Evolutionary conservation across 129 eudicot species (phyloP).

Genomic region (Dittrichia graveolens): DNA sequence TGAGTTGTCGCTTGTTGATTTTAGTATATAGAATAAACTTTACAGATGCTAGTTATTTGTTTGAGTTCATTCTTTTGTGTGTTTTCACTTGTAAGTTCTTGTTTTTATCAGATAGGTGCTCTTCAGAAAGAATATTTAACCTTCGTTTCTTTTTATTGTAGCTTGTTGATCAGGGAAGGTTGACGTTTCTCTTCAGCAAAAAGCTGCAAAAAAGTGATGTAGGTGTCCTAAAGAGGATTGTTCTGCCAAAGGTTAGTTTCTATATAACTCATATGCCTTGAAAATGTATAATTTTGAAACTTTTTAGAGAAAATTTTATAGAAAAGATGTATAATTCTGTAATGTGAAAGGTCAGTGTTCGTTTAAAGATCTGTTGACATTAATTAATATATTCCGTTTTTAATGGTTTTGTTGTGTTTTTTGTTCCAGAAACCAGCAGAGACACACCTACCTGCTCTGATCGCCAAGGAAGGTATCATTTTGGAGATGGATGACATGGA

Average conservation of each 20-base stretch:
- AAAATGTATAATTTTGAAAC: neutral
- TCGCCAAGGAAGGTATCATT: conserved; percentile 65
- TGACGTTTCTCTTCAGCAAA: conserved; percentile 79
- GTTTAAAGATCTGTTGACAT: conserved; percentile 11
- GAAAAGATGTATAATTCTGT: neutral
- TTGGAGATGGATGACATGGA: conserved; percentile 84
- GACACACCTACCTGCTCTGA: conserved; percentile 59
- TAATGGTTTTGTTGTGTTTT: conserved; percentile 1
- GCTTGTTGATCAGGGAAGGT: conserved; percentile 55
- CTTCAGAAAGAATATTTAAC: neutral
- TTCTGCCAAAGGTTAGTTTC: conserved; percentile 81
- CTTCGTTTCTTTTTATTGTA: conserved; percentile 21
- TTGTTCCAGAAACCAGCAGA: conserved; percentile 79
- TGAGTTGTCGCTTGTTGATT: neutral
- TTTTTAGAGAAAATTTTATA: neutral
- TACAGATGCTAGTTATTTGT: neutral
- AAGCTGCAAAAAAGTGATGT: conserved; percentile 89
- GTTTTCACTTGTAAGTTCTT: neutral
- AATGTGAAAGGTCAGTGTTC: neutral
- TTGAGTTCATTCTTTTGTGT: neutral
- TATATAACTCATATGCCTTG: neutral
- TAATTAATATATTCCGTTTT: conserved; percentile 3
- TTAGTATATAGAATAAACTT: neutral
- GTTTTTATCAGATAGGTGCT: neutral
- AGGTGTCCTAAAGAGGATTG: conserved; percentile 65